phyloP scores from a whole-genome alignment of 805 yeast species.

The Metschnikowia reukaufii region DNA sequence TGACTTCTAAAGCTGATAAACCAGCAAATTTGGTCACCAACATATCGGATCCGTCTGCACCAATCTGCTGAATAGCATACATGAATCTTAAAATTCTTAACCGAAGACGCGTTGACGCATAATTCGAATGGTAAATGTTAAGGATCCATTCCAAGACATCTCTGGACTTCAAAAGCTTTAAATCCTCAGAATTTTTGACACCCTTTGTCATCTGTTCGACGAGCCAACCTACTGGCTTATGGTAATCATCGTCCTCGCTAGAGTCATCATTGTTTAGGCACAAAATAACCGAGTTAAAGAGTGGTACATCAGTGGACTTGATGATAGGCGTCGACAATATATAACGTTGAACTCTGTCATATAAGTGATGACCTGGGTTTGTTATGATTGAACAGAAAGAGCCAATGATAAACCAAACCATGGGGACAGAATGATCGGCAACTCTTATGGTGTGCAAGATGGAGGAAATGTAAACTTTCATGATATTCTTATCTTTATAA shows the following conservation, averaged over 20 bases:
- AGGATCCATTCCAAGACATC: conserved; percentile 69
- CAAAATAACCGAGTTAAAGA: conserved; percentile 40
- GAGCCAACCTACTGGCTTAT: conserved; percentile 67
- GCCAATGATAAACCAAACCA: conserved; percentile 54
- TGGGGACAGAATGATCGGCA: conserved; percentile 16
- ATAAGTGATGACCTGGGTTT: conserved; percentile 72
- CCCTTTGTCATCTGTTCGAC: conserved; percentile 50
- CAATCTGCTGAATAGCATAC: conserved; percentile 49
- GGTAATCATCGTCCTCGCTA: conserved; percentile 47
- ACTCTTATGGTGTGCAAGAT: conserved; percentile 37
- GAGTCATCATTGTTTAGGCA: conserved; percentile 23
- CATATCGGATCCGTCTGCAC: conserved; percentile 53
- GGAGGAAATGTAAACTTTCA: conserved; percentile 54
- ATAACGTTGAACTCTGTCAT: conserved; percentile 69
- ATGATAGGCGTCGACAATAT: conserved; percentile 56
- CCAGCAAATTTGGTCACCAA: conserved; percentile 58
- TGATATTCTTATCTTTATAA: conserved; percentile 57
- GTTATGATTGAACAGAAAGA: conserved; percentile 55
- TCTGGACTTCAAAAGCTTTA: conserved; percentile 49
- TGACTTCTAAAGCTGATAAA: conserved; percentile 27
- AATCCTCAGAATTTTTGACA: conserved; percentile 49
- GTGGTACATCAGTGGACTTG: conserved; percentile 44
- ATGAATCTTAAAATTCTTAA: conserved; percentile 43
- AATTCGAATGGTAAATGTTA: conserved; percentile 51
- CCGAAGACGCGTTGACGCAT: conserved; percentile 39